Evolutionary conservation across 805 yeast genomes (phyloP), one percentile per base, ranked within the genome.

Genomic region (Saturnispora saitoi): DNA sequence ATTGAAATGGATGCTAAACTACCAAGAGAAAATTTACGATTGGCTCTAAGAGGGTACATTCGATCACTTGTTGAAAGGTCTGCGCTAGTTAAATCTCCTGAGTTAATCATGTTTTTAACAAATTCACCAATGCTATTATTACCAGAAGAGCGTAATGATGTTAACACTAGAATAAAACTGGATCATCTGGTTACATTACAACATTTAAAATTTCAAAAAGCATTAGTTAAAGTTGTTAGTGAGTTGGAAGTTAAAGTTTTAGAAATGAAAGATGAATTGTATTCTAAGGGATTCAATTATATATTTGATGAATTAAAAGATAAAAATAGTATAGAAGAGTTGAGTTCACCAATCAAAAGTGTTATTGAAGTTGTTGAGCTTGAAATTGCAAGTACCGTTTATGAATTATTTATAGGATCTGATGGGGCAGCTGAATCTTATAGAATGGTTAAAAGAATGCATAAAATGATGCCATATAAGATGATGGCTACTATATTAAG

Each of bases 331-430:
- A 73, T 86, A 6, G 65, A 66, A 11, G 78, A 84, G 8, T 68
- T 88, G 43, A 77, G 91, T 5, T 83, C 85, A 2, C 71, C 85
- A 34, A 69, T 89, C 40, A 71, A 73, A 53, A 76, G 86, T 43
- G 81, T 90, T 54, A 71, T 87, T 38, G 88, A 86, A 56, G 83
- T 96, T 87, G 77, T 83, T 51, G 80, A 88, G 52, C 76, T 91
- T 10, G 91, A 89, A 61, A 65, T 87, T 8, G 87, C 97, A 0
- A 85, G 95, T 0, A 83, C 95, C 0, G 67, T 91, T 3, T 90
- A 86, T 64, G 88, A 86, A 54, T 56, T 84, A 34, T 83, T 89
- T 56, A 69, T 91, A 22, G 93, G 91, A 1, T 82, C 78, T 47
- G 98, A 91, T 61, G 78, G 79, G 52, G 81, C 95, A 1, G 78